Base-by-base conservation (phyloP, 2,329 filamentous ascomycete species). In the Anisogramma anomala region DNA sequence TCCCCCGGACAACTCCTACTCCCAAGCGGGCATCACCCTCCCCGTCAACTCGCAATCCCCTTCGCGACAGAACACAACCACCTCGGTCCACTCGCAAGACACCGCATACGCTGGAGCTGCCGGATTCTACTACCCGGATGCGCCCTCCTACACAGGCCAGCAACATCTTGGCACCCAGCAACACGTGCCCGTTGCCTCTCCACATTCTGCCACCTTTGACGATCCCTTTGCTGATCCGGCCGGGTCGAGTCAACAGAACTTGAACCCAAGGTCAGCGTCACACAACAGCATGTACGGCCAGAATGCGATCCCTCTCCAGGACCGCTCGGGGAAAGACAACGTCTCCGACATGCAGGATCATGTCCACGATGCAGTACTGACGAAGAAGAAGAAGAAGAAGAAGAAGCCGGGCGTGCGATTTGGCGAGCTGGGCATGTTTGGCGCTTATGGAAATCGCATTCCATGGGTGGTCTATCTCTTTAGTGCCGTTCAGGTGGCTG, bases 381-480 rank as follows among this genome's bases (percentile, higher is more conserved):
- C 61, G 31, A 42, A 38, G 23, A n/a, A n/a, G n/a, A n/a, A n/a
- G n/a, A 49, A 61, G 31, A 41, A 38, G 22, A 49, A 57, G 41
- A 63, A 59, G 50, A 66, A 60, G 48, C 60, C 60, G 44, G 66
- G 68, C 45, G 61, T 77, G 35, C 63, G 67, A n/a, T 65, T 75
- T 33, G 74, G 74, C 39, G 69, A 77, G 58, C 56, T 78, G 40
- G 72, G 72, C 44, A 77, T 78, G 72, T 54, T 78, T 33, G 71
- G 71, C 2, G 61, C 71, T 10, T 61, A 70, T 50, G 67, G 62
- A 54, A 73, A 71, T 55, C 64, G 67, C 46, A 74, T 79, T 39
- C 82, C 91, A 0, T 91, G 83, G 72, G 77, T 94, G 6, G 84
- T 87, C 25, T 96, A 89, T 58, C 62, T 79, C 32, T 73, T 96